Conservation (phyloP, 306 rosid species). For the Crotalaria pallida region DNA sequence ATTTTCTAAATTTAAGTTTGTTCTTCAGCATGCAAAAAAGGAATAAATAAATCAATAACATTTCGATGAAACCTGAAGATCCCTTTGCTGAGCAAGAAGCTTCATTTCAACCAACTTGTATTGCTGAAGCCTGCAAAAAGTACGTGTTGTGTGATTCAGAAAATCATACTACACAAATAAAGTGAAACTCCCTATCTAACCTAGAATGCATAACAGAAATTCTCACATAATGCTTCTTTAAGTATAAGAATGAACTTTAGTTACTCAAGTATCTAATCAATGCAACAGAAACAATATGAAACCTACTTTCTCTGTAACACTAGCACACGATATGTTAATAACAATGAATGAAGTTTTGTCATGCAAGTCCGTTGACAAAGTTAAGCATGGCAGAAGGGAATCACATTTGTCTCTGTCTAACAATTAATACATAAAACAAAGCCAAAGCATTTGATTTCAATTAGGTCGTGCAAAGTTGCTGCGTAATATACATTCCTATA, state of each 20-base stretch:
- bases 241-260: neutral
- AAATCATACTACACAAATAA: neutral
- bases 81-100: conserved; percentile 76
- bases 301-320: neutral
- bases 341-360: neutral
- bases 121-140: conserved; percentile 60
- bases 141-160: neutral
- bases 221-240: neutral
- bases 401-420: neutral
- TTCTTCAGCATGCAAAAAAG: too few species aligned
- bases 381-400: neutral
- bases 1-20: too few species aligned
- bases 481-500: too few species aligned
- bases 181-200: neutral
- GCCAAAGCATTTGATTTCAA: neutral
- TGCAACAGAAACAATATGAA: neutral
- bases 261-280: neutral
- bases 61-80: conserved; percentile 54
- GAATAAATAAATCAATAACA: neutral
- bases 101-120: conserved; percentile 76
- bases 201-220: neutral
- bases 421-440: neutral
- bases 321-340: neutral
- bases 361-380: neutral
- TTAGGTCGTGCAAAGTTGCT: neutral